Conservation (phyloP, 2,329 filamentous ascomycete species). For the Septoria linicola region DNA sequence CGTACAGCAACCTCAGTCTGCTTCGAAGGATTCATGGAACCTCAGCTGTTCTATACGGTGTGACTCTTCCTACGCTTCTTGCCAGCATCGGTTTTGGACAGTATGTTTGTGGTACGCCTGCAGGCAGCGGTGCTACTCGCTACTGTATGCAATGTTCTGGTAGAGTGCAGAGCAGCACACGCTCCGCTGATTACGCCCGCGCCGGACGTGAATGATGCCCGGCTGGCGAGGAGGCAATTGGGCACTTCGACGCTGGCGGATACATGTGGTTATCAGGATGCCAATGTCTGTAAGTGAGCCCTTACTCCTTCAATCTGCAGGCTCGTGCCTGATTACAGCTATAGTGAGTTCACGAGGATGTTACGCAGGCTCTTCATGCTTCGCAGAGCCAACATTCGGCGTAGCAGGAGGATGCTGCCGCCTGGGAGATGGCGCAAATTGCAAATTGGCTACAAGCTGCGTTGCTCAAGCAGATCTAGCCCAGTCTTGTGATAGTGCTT, state of each 20-base stretch:
- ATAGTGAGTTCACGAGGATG: conserved; percentile 4
- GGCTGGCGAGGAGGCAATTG: background rate
- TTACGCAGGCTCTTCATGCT: conserved; percentile 2
- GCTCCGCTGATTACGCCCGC: conserved; percentile 8
- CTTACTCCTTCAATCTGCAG: background rate
- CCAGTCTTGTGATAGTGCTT: conserved; percentile 4
- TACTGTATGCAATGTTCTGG: background rate
- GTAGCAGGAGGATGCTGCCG: conserved; percentile 11
- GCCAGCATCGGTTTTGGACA: no score
- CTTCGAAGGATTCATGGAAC: background rate
- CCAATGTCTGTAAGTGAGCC: conserved; percentile 2
- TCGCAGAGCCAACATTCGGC: background rate
- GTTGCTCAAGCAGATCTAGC: conserved; percentile 2
- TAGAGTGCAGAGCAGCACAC: background rate
- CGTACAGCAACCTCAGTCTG: background rate
- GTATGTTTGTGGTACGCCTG: no score
- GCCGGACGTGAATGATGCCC: background rate
- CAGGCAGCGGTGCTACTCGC: background rate
- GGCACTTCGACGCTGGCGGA: background rate
- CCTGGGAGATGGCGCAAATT: conserved; percentile 10
- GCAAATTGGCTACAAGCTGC: conserved; percentile 6
- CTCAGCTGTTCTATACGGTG: no score
- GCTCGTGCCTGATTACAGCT: background rate
- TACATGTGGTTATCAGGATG: conserved; percentile 4
- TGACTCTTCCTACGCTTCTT: no score